These are phyloP conservation scores for Passiflora organensis DNA, from an alignment of 345 rosid genomes.

Conservation along the genomic window DNA sequence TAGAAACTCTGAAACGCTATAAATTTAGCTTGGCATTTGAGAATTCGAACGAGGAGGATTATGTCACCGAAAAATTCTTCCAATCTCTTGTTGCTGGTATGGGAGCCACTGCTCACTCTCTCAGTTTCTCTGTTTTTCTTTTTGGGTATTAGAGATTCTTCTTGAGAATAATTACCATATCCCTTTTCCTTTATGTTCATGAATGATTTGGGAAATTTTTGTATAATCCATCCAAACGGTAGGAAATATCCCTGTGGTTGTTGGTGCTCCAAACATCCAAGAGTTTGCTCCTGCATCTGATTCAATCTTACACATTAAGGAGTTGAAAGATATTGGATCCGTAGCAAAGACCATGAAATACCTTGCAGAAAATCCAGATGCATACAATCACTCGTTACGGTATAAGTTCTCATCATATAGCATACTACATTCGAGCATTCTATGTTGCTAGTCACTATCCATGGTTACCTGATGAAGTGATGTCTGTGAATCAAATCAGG, in stretches of 20 bases:
- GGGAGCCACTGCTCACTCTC: not conserved
- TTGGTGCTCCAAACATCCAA: slow-evolving; percentile 88
- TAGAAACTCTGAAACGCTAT: slow-evolving; percentile 75
- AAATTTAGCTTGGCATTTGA: slow-evolving; percentile 95
- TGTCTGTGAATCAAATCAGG: slow-evolving; percentile 38
- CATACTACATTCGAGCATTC: no score
- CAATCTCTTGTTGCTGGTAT: slow-evolving; percentile 94
- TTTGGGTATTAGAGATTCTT: not conserved
- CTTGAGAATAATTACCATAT: not conserved
- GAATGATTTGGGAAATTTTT: not conserved
- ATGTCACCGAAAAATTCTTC: slow-evolving; percentile 91
- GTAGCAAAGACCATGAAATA: slow-evolving; percentile 71
- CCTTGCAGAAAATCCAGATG: slow-evolving; percentile 63
- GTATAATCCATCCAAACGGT: not conserved
- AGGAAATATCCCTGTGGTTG: slow-evolving; percentile 89
- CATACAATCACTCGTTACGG: slow-evolving; percentile 75
- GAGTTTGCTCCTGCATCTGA: slow-evolving; percentile 72
- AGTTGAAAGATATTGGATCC: slow-evolving; percentile 45
- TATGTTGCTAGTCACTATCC: not conserved
- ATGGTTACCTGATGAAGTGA: slow-evolving; percentile 5
- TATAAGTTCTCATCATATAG: slow-evolving; percentile 9
- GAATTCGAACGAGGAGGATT: slow-evolving; percentile 97
- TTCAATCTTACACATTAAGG: slow-evolving; percentile 66
- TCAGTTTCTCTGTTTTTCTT: no score
- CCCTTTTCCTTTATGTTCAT: slow-evolving; percentile 1